phyloP scores from a whole-genome alignment of 257 asterid species.

The Prunella vulgaris region DNA sequence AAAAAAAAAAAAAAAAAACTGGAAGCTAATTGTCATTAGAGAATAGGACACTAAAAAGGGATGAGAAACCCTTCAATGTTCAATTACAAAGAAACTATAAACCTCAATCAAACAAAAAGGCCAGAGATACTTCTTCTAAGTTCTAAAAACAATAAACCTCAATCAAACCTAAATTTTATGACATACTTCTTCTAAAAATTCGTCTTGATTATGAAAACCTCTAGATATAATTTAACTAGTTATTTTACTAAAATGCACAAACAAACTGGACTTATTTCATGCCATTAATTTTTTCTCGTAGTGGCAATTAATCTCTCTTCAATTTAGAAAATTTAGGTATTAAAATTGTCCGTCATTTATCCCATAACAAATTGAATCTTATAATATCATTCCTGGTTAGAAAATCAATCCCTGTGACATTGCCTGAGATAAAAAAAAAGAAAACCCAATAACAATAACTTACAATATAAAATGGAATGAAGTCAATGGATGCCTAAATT shows the following conservation, averaged over 20 bases:
- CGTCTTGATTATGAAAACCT: not conserved
- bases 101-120: not conserved
- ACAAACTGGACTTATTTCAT: not conserved
- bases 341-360: not conserved
- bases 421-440: not conserved
- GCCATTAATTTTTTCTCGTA: not conserved
- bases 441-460: not conserved
- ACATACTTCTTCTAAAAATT: not conserved
- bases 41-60: not conserved
- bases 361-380: not conserved
- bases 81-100: not conserved
- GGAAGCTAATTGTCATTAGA: too few species aligned
- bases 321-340: not conserved
- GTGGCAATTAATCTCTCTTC: not conserved
- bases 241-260: not conserved
- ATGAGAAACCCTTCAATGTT: not conserved
- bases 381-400: not conserved
- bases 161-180: not conserved
- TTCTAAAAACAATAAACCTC: not conserved
- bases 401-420: too few species aligned
- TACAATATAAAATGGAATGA: slow-evolving; percentile 1
- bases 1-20: too few species aligned
- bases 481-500: slow-evolving; percentile 4
- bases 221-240: not conserved
- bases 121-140: too few species aligned